Percentiles rank a stretch among this genome's conserved stretches.
Conservation (phyloP, 345 rosid genomes). For the Eucalyptus fibrosa region DNA sequence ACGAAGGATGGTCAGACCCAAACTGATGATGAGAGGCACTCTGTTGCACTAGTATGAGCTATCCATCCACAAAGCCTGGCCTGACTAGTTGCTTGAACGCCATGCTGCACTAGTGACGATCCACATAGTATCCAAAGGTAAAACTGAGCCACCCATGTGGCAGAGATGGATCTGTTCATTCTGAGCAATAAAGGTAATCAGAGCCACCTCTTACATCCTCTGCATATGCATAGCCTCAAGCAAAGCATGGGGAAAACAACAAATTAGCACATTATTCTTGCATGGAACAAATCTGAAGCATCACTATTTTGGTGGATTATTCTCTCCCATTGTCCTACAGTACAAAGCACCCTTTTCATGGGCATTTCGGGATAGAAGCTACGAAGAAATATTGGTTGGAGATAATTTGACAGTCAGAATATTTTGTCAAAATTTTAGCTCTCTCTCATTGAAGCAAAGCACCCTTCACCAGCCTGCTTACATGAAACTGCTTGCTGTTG, state of each 20-base stretch:
- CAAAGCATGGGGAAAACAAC: neutral
- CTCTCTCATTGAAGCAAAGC: too few relatives aligned
- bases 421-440: neutral
- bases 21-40: neutral
- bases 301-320: neutral
- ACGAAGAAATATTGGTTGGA: neutral
- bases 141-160: neutral
- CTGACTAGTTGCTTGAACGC: neutral
- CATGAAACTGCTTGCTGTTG: too few relatives aligned
- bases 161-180: neutral
- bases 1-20: neutral
- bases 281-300: neutral
- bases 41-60: neutral
- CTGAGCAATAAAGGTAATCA: neutral
- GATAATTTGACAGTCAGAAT: neutral
- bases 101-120: neutral
- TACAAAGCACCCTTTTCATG: neutral
- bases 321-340: neutral
- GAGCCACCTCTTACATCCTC: neutral
- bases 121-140: neutral
- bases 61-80: neutral
- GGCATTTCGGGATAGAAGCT: neutral
- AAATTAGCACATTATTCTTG: neutral
- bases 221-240: neutral
- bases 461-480: too few relatives aligned